phyloP scores from a whole-genome alignment of 1,284 basidiomycete genomes.

The Apiotrichum domesticum region DNA sequence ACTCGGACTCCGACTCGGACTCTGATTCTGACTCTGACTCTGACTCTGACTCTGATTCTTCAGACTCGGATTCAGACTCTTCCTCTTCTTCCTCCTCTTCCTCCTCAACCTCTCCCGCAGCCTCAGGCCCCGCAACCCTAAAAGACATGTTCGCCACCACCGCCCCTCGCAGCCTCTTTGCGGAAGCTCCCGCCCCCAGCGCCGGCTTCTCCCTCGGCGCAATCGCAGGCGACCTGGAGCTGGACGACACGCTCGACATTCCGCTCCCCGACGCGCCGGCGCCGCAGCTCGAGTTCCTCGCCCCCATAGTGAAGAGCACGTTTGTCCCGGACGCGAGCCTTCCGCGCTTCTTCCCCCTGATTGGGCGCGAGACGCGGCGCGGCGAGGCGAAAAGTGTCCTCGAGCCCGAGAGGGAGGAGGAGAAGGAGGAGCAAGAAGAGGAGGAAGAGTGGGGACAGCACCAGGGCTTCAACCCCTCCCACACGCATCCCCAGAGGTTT shows the following conservation, averaged over 20 bases:
- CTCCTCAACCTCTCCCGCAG: neutral
- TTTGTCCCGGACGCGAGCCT: slow-evolving; percentile 32
- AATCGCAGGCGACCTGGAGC: slow-evolving; percentile 38
- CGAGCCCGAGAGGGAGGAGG: slow-evolving; percentile 1
- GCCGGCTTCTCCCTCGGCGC: slow-evolving; percentile 34
- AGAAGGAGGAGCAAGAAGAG: neutral
- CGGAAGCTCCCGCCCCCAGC: neutral
- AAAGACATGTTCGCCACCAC: slow-evolving; percentile 35
- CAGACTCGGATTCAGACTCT: slow-evolving; percentile 1
- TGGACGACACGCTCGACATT: slow-evolving; percentile 41
- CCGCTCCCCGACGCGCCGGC: slow-evolving; percentile 21
- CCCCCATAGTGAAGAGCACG: slow-evolving; percentile 18
- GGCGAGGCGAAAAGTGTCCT: slow-evolving; percentile 21
- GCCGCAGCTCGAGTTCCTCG: slow-evolving; percentile 12
- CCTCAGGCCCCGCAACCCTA: slow-evolving; percentile 12
- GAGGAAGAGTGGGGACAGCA: neutral
- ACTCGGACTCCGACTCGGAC: slow-evolving; percentile 2
- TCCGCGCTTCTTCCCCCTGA: slow-evolving; percentile 41
- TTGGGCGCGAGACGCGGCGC: slow-evolving; percentile 4
- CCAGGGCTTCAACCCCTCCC: neutral
- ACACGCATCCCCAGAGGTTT: neutral
- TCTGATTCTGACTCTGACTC: slow-evolving; percentile 4
- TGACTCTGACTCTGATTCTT: slow-evolving; percentile 5
- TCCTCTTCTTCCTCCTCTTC: neutral
- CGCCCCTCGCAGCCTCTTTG: slow-evolving; percentile 8